Evolutionary conservation across 2,329 filamentous ascomycete species (phyloP).

Genomic region (Plectosphaerella plurivora): DNA sequence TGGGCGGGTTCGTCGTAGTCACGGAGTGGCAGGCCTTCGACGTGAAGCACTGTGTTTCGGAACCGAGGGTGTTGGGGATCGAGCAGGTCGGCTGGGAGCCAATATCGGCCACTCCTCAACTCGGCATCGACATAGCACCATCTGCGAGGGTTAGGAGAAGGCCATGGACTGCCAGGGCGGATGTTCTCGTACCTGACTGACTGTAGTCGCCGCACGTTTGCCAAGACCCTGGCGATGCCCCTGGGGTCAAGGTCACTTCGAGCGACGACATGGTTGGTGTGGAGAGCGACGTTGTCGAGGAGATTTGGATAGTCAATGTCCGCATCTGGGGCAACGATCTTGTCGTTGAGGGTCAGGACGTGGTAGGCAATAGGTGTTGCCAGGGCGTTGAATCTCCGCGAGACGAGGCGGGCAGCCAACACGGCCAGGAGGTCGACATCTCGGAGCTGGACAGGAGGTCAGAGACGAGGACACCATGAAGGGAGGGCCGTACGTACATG

Average conservation of each 20-base stretch:
- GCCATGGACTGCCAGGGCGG: not conserved
- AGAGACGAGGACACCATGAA: not conserved
- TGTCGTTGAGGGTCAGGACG: conserved; percentile 29
- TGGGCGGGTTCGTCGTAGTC: conserved; percentile 27
- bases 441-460: conserved; percentile 25
- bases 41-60: conserved; percentile 26
- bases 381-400: conserved; percentile 33
- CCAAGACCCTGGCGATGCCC: conserved; percentile 28
- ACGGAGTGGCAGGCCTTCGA: conserved; percentile 36
- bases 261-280: conserved; percentile 36
- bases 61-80: conserved; percentile 21
- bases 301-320: conserved; percentile 24
- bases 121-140: conserved; percentile 32
- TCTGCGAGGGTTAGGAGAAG: conserved; percentile 8
- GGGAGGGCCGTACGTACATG: conserved; percentile 23
- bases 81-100: conserved; percentile 34
- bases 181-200: conserved; percentile 31
- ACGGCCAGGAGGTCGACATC: conserved; percentile 29
- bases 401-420: conserved; percentile 29
- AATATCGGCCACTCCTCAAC: conserved; percentile 20
- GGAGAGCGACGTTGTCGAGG: conserved; percentile 27
- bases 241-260: conserved; percentile 32
- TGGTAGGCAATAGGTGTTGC: conserved; percentile 38
- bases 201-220: conserved; percentile 27
- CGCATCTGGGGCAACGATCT: conserved; percentile 28